These are phyloP conservation scores for Pseudopyricularia javanii DNA, from an alignment of 2,329 filamentous ascomycete genomes.

Conservation along the genomic window DNA sequence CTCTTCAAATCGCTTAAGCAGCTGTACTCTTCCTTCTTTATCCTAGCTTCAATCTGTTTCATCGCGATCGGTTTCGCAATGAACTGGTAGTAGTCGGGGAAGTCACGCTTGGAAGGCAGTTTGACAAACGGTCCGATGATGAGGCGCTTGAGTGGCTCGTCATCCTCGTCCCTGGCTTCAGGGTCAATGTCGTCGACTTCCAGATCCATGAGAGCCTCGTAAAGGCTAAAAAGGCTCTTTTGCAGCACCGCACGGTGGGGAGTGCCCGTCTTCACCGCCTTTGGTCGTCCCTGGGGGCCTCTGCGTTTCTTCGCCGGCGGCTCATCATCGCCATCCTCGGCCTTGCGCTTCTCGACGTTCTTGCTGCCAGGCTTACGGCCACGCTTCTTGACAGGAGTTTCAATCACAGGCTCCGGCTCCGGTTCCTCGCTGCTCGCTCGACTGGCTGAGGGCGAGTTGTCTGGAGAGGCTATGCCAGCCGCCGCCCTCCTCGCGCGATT, in stretches of 20 bases:
- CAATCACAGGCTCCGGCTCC: too few relatives aligned
- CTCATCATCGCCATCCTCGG: conserved; percentile 64
- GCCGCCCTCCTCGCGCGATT: conserved; percentile 57
- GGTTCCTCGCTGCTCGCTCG: conserved; percentile 74
- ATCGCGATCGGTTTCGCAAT: conserved; percentile 91
- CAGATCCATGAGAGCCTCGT: conserved; percentile 69
- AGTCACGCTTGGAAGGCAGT: conserved; percentile 76
- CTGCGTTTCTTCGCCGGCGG: conserved; percentile 69
- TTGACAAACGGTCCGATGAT: conserved; percentile 94
- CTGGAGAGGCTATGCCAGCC: conserved; percentile 23
- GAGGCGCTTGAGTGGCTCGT: conserved; percentile 53
- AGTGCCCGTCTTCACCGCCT: conserved; percentile 31
- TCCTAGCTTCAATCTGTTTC: conserved; percentile 87
- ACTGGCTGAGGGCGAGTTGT: conserved; percentile 68
- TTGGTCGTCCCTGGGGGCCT: conserved; percentile 57
- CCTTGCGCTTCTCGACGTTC: conserved; percentile 73
- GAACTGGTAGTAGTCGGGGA: conserved; percentile 89
- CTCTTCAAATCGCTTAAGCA: conserved; percentile 67
- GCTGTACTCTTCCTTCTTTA: conserved; percentile 90
- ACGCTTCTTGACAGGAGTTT: conserved; percentile 63
- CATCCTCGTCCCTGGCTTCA: conserved; percentile 34
- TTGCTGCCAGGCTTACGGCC: conserved; percentile 66
- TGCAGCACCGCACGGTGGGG: conserved; percentile 64
- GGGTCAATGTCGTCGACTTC: conserved; percentile 63
- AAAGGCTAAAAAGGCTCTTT: conserved; percentile 63